Percentiles rank a stretch among this genome's conserved stretches.
Conservation (phyloP, 129 eudicot species). For the sunflower (Helianthus annuus) region DNA sequence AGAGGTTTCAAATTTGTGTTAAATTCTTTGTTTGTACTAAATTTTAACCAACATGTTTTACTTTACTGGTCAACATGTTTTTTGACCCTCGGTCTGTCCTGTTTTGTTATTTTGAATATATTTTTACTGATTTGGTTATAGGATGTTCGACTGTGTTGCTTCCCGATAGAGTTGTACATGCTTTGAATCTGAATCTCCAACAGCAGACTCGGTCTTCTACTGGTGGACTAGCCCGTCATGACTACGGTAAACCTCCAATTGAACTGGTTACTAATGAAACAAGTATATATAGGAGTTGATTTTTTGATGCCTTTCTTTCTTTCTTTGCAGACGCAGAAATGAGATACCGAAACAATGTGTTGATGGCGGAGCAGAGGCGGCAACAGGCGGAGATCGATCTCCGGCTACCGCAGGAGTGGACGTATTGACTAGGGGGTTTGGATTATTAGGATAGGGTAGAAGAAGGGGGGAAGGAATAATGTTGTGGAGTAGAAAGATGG, state of each 20-base stretch:
- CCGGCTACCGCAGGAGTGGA: slow-evolving; percentile 86
- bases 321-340: slow-evolving; percentile 36
- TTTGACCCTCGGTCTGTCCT: slow-evolving; percentile 13
- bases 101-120: not conserved
- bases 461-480: slow-evolving; percentile 15
- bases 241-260: slow-evolving; percentile 41
- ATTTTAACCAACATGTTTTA: not conserved
- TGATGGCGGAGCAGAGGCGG: slow-evolving; percentile 45
- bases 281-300: not conserved
- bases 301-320: not conserved
- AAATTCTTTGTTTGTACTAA: not conserved
- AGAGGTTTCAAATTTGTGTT: slow-evolving; percentile 36
- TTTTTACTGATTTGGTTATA: slow-evolving; percentile 5
- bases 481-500: slow-evolving; percentile 26
- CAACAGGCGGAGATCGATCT: slow-evolving; percentile 38
- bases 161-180: slow-evolving; percentile 73
- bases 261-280: not conserved
- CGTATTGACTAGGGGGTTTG: slow-evolving; percentile 44
- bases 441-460: slow-evolving; percentile 4
- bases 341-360: slow-evolving; percentile 30
- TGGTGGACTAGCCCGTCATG: slow-evolving; percentile 5
- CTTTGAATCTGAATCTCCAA: slow-evolving; percentile 60
- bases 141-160: slow-evolving; percentile 60
- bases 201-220: slow-evolving; percentile 33
- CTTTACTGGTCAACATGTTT: not conserved